Evolutionary conservation across 2,329 filamentous ascomycete genomes (phyloP).

Genomic region (Byssochlamys sp.): DNA sequence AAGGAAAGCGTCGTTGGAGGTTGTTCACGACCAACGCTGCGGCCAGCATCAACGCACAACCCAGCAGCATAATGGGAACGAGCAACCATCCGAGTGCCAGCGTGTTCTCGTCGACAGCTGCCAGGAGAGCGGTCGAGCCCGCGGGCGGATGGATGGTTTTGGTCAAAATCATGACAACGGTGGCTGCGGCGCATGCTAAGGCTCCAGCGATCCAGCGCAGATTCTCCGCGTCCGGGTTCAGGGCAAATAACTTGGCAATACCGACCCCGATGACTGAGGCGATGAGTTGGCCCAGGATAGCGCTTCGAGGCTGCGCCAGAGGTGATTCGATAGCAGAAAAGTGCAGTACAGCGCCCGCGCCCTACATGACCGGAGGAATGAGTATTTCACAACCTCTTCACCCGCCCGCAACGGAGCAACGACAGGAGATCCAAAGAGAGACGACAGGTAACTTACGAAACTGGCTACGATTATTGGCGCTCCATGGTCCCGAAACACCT

Average conservation of each 20-base stretch:
- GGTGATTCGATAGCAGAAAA: conserved; percentile 64
- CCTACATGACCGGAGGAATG: conserved; percentile 35
- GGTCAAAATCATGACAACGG: conserved; percentile 57
- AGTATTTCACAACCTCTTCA: neutral
- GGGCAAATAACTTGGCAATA: conserved; percentile 56
- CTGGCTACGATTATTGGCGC: conserved; percentile 58
- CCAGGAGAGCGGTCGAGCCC: conserved; percentile 62
- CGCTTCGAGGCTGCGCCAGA: conserved; percentile 62
- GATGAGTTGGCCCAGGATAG: conserved; percentile 57
- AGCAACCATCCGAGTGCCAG: conserved; percentile 58
- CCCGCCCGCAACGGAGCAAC: neutral
- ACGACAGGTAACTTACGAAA: conserved; percentile 49
- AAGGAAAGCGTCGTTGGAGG: conserved; percentile 54
- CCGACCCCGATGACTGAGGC: conserved; percentile 52
- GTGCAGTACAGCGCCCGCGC: conserved; percentile 65
- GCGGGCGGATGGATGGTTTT: conserved; percentile 66
- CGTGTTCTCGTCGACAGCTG: conserved; percentile 50
- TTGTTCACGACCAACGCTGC: conserved; percentile 61
- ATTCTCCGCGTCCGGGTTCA: conserved; percentile 39
- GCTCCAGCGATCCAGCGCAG: conserved; percentile 57
- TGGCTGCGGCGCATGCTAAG: conserved; percentile 55
- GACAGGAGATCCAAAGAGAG: neutral
- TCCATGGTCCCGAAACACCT: conserved; percentile 43
- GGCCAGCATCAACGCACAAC: conserved; percentile 50
- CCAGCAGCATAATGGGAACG: conserved; percentile 54